Evolutionary conservation across 2,329 filamentous ascomycete genomes (phyloP), one percentile per base, ranked within the genome.

Genomic region (Hypoxylon sp.): DNA sequence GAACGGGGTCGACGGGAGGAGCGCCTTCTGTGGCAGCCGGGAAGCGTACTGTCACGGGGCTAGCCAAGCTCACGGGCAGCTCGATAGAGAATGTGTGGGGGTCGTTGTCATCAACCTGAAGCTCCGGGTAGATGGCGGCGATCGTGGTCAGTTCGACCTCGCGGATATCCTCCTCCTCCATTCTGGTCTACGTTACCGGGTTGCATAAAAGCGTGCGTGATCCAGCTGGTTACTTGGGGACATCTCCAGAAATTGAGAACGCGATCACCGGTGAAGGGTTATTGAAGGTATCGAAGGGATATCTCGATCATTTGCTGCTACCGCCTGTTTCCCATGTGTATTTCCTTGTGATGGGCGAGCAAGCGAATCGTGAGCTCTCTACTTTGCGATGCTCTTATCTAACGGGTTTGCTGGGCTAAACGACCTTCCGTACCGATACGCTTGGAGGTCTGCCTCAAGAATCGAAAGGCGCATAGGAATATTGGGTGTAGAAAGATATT

Each of bases 71-170:
- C 35, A 88, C 81, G 3, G 84, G 83, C 15, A 88, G 72, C 40
- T 86, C 82, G 54, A 88, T 79, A 38, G 77, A 76, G 69, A 87
- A 81, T 6, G 75, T 76, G 65, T 81, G 80, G n/a, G 69, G 70
- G 55, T 79, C 74, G 26, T 78, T 66, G 5, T 76, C 69, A 41
- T 77, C 71, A 17, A 78, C 70, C 24, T 77, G 77, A 11, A 89
- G 81, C 72, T 89, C 87, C n/a, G 87, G 87, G 63, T 83, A 90
- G 67, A 90, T 89, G 60, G 86, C 84, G 53, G 79, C 75, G 53
- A 89, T 79, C 11, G 85, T 82, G 66, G 79, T 81, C 51, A 89
- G 77, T 76, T 89, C 87, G 42, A 80, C 76, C 51, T 78, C 72
- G 46, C 87, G 84, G 62, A 79, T 81, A 66, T 83, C 79, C 62